A percentile compares a stretch with the other conserved stretches of the same genome.
Conservation (phyloP, 2,329 filamentous ascomycete species). For the Tolypocladium endophyticum region DNA sequence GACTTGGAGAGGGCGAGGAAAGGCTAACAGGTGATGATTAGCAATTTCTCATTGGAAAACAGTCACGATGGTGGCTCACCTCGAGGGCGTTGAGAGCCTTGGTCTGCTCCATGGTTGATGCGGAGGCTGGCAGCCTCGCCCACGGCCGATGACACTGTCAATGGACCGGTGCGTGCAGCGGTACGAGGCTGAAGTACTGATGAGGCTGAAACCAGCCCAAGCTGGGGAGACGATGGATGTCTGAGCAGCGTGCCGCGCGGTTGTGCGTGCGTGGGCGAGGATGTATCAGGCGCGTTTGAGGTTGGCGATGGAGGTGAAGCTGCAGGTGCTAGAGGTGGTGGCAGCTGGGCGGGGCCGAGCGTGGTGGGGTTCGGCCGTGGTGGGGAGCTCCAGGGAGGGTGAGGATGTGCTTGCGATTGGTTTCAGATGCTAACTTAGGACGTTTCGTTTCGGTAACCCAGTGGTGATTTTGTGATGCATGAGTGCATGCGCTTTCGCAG, state of each 20-base stretch:
- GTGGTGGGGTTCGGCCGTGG: background rate
- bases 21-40: conserved; percentile 47
- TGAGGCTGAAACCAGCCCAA: background rate
- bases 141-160: background rate
- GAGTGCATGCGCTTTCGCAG: too few species aligned
- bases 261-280: background rate
- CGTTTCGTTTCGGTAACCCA: too few species aligned
- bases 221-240: background rate
- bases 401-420: background rate
- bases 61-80: conserved; percentile 28
- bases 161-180: background rate
- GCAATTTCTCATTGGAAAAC: background rate
- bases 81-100: conserved; percentile 55
- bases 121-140: conserved; percentile 1
- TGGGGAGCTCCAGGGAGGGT: background rate
- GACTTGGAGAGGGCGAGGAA: conserved; percentile 84
- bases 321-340: background rate
- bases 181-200: background rate
- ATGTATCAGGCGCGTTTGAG: background rate
- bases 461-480: too few species aligned
- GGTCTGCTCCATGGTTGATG: conserved; percentile 57
- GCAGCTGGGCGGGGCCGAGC: background rate
- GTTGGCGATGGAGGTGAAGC: background rate
- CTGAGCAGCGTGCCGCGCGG: background rate
- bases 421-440: too few species aligned